A percentile compares a stretch with the other conserved stretches of the same genome.
phyloP scores from a whole-genome alignment of 148 eudicot genomes.

The Gaultheria prostrata region DNA sequence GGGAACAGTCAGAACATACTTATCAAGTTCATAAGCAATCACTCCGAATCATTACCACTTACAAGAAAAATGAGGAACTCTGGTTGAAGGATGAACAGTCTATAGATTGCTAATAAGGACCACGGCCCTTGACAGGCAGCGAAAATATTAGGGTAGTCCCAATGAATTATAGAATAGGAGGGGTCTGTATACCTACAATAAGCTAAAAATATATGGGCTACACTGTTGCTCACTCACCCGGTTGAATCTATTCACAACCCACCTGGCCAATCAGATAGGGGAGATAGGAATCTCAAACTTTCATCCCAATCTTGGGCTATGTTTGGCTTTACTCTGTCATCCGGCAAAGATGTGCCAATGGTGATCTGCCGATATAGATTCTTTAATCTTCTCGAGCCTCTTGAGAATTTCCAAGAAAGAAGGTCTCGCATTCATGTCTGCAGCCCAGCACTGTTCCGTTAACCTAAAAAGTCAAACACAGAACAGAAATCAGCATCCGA shows the following conservation, averaged over 20 bases:
- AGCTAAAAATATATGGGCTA: neutral
- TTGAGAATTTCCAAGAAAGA: constrained; percentile 83
- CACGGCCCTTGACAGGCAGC: neutral
- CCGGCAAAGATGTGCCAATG: constrained; percentile 79
- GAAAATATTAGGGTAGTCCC: neutral
- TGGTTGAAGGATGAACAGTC: neutral
- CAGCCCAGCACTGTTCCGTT: constrained; percentile 75
- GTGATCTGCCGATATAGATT: constrained; percentile 56
- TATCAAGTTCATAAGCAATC: constrained; percentile 1
- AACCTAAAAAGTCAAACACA: constrained; percentile 42
- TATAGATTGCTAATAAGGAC: neutral
- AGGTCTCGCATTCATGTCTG: constrained; percentile 78
- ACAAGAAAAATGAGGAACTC: neutral
- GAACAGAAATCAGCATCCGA: neutral
- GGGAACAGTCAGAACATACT: neutral
- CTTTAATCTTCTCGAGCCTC: constrained; percentile 82
- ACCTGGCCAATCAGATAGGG: neutral
- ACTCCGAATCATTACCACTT: neutral
- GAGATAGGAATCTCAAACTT: neutral
- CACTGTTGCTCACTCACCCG: neutral
- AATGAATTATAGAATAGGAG: neutral
- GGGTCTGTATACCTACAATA: neutral
- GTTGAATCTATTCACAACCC: constrained; percentile 6
- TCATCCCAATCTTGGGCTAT: neutral
- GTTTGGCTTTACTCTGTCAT: constrained; percentile 21